Conservation (phyloP, 2,329 filamentous ascomycete species). For the Arthrobotrys pseudoclavata region DNA sequence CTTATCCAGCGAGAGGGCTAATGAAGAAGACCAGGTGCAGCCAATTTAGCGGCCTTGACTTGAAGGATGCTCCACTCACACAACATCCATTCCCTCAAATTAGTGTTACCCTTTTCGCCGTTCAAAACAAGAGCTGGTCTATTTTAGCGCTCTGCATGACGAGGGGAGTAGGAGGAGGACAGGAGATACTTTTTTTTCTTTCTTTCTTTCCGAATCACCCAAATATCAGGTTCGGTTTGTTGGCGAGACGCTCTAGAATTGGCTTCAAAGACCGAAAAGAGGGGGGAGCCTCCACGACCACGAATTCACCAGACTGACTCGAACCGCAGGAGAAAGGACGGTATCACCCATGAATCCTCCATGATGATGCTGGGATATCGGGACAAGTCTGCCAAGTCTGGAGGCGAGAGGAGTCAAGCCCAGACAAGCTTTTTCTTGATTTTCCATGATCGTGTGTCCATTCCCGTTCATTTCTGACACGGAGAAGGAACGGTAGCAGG, state of each 20-base stretch:
- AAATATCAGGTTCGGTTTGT: slow-evolving; percentile 17
- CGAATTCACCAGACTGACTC: background rate
- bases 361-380: slow-evolving; percentile 23
- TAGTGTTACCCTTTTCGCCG: slow-evolving; percentile 11
- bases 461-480: slow-evolving; percentile 39
- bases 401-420: slow-evolving; percentile 55
- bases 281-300: background rate
- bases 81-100: slow-evolving; percentile 20
- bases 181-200: slow-evolving; percentile 10
- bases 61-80: slow-evolving; percentile 39
- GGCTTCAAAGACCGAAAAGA: background rate
- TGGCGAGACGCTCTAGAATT: slow-evolving; percentile 10
- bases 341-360: slow-evolving; percentile 12
- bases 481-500: slow-evolving; percentile 16
- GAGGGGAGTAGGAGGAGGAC: background rate
- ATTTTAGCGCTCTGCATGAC: slow-evolving; percentile 22
- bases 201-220: background rate
- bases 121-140: slow-evolving; percentile 12
- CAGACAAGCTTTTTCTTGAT: slow-evolving; percentile 55
- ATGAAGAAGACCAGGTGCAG: slow-evolving; percentile 36
- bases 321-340: background rate
- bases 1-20: slow-evolving; percentile 44
- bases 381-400: slow-evolving; percentile 57
- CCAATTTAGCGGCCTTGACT: slow-evolving; percentile 43
- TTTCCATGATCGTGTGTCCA: slow-evolving; percentile 42